Evolutionary conservation across 257 asterid species (phyloP).

Genomic region (Voacanga thouarsii): DNA sequence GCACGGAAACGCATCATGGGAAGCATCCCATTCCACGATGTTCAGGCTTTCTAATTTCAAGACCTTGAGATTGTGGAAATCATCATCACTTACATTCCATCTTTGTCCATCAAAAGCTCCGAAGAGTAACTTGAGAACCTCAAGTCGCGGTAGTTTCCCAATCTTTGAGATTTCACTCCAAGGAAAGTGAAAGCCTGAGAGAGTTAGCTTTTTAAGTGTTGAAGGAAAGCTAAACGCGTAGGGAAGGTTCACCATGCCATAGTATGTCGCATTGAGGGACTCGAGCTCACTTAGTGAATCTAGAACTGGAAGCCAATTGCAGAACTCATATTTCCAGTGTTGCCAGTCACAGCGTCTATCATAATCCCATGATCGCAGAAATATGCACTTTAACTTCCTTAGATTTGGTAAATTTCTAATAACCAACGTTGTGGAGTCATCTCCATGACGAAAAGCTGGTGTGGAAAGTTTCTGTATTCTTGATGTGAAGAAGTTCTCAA

Average conservation of each 20-base stretch:
- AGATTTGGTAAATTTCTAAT: too few relatives aligned
- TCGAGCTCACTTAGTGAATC: not conserved
- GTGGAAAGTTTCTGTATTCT: not conserved
- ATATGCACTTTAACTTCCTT: too few relatives aligned
- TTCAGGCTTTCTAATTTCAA: not conserved
- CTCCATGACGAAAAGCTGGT: not conserved
- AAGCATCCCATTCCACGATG: not conserved
- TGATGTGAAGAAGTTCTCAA: not conserved
- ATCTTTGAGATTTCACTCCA: not conserved
- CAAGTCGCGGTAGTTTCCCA: conserved; percentile 6
- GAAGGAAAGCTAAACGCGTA: not conserved
- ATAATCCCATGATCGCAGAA: not conserved
- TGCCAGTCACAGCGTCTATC: not conserved
- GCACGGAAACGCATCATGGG: not conserved
- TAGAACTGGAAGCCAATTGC: not conserved
- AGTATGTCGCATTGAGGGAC: not conserved
- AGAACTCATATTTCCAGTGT: too few relatives aligned
- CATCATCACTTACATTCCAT: not conserved
- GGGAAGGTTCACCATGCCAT: not conserved
- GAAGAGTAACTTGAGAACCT: conserved; percentile 1
- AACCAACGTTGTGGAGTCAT: not conserved
- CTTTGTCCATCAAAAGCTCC: conserved; percentile 2
- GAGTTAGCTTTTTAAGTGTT: not conserved
- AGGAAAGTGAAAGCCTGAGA: not conserved
- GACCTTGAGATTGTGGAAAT: not conserved